Percentiles rank a stretch among this genome's conserved stretches.
Conservation (phyloP, 2,329 filamentous ascomycete species). For the Pseudogymnoascus sp. region DNA sequence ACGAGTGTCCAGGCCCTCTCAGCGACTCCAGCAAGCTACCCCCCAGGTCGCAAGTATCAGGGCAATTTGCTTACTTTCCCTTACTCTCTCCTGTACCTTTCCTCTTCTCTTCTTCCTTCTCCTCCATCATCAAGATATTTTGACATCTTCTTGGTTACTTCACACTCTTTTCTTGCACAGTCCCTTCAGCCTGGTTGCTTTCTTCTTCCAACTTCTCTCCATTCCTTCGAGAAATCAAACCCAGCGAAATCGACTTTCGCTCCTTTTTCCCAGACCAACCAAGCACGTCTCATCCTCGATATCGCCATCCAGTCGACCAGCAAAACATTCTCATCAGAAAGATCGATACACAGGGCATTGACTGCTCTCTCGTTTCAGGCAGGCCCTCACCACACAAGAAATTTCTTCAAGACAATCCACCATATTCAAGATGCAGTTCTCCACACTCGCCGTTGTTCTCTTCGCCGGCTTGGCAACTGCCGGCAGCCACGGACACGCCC, state of each 20-base stretch:
- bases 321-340: background rate
- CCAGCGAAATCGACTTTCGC: conserved; percentile 8
- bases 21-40: background rate
- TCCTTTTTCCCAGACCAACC: background rate
- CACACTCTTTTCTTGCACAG: conserved; percentile 9
- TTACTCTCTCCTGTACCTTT: background rate
- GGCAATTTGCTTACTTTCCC: background rate
- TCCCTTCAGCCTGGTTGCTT: conserved; percentile 4
- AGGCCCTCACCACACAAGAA: conserved; percentile 2
- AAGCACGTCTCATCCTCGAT: background rate
- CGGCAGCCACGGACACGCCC: background rate
- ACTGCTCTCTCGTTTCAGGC: background rate
- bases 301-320: background rate
- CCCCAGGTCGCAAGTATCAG: background rate
- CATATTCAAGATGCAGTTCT: conserved; percentile 5
- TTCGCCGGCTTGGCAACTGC: background rate
- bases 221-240: background rate
- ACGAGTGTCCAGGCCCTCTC: background rate
- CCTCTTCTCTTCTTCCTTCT: background rate
- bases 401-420: background rate
- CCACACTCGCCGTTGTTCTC: background rate
- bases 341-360: background rate
- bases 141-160: background rate
- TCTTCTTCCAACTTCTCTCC: conserved; percentile 2
- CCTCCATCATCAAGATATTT: conserved; percentile 1